Percentiles rank a stretch among this genome's conserved stretches.
Conservation (phyloP, 768 basidiomycete species). For the Podaxis sp. region DNA sequence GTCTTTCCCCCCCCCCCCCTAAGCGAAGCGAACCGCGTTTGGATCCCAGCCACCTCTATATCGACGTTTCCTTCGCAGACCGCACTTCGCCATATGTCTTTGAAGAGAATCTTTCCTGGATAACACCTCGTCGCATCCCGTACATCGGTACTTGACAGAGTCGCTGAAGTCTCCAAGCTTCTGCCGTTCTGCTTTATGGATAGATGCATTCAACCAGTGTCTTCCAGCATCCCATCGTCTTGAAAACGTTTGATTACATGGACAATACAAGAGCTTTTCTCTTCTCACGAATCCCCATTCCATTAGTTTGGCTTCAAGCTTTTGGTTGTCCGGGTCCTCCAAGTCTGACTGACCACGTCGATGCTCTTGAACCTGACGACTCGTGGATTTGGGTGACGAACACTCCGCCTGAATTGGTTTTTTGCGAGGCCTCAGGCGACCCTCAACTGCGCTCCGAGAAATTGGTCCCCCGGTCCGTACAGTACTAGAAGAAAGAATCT, state of each 20-base stretch:
- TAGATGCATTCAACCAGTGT: background rate
- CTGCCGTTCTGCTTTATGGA: constrained; percentile 3
- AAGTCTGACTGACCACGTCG: background rate
- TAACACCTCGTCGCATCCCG: background rate
- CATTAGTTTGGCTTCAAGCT: background rate
- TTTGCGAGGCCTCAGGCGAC: background rate
- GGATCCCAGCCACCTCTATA: background rate
- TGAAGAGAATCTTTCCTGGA: constrained; percentile 3
- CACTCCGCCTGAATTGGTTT: background rate
- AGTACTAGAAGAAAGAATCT: background rate
- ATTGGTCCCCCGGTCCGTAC: background rate
- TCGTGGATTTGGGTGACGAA: background rate
- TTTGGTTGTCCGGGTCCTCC: background rate
- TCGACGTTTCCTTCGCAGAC: constrained; percentile 1
- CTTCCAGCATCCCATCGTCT: constrained; percentile 4
- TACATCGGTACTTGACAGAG: background rate
- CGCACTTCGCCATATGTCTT: background rate
- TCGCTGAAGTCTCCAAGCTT: background rate
- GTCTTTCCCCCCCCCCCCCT: background rate
- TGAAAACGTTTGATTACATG: background rate
- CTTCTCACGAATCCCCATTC: background rate
- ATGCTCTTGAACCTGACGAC: background rate
- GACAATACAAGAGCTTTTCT: background rate
- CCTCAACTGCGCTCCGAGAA: background rate
- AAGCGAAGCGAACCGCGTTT: background rate